Base-by-base conservation (phyloP, 176 grass and related monocot genomes). In the Ananas comosus region DNA sequence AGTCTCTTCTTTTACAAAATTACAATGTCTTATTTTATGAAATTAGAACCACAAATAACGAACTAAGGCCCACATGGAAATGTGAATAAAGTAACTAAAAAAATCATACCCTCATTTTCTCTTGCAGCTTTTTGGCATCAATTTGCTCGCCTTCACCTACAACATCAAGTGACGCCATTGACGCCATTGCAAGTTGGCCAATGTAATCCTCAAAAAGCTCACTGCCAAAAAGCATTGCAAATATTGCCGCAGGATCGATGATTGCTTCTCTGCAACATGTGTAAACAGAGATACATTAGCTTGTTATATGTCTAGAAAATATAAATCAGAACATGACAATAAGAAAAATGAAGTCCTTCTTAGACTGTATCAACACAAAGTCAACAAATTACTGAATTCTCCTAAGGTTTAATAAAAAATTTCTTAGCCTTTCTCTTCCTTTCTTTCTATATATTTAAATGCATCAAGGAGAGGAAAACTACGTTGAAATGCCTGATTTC, bases 191-290 rank as follows among this genome's bases (percentile, higher is more conserved):
- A 71, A 99, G 73, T 79, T 99, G 87, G 66, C 94, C 94, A 85
- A 99, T 93, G 73, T 99, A 99, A 70, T 93, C 89, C 72, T 99
- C 87, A 83, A 99, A 99, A 56, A 91, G 72, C 67, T 99, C 94
- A 75, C 94, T 99, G 65, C 94, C 94, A 51, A 99, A 99, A 72
- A 99, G 80, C 72, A 99, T 99, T 24, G 89, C 94, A 67, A 99
- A 99, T 72, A 99, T 99, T 75, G 89, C 89, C 78, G 87, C 82
- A 85, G 94, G 89, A 74, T 99, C 89, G 80, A 99, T 93, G 74
- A 99, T 99, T 76, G 82, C 74, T 70, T 99, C 94, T 71, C 94
- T 99, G 67, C 50, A 67, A 22, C 71, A 74, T 79, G 51, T 75
- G 21, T 11, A 85, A 81, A 78, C 8, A 63, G 79, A 1, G 19